Conservation (phyloP, 2,329 filamentous ascomycete genomes). For the Helicocarpus griseus region DNA sequence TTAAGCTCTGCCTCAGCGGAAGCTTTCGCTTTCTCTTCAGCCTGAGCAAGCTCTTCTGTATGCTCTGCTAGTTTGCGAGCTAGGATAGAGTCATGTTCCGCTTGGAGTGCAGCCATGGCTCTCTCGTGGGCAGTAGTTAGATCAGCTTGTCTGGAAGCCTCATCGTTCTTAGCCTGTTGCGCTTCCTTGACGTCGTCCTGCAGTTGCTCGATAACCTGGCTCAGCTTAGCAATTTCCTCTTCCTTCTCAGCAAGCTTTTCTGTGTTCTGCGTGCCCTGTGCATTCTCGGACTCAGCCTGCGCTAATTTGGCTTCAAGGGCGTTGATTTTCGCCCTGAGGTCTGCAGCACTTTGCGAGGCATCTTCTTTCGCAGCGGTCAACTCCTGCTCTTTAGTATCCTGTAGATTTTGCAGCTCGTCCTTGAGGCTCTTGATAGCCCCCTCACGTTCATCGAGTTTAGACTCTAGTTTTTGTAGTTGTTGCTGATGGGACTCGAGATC, state of each 20-base stretch:
- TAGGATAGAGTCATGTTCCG: constrained; percentile 12
- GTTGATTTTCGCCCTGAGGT: constrained; percentile 27
- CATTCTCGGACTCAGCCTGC: constrained; percentile 21
- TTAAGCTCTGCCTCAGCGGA: constrained; percentile 11
- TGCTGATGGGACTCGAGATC: constrained; percentile 17
- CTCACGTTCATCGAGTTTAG: constrained; percentile 27
- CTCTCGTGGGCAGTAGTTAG: constrained; percentile 10
- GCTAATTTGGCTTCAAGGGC: constrained; percentile 27
- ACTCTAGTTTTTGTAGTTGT: constrained; percentile 16
- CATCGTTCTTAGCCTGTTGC: constrained; percentile 11
- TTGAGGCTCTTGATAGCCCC: constrained; percentile 31
- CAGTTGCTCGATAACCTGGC: constrained; percentile 23
- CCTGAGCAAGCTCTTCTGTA: constrained; percentile 12
- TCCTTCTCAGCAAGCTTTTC: constrained; percentile 25
- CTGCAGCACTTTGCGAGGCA: constrained; percentile 19
- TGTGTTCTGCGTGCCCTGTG: constrained; percentile 13
- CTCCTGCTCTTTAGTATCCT: constrained; percentile 28
- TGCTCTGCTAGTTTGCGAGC: constrained; percentile 10
- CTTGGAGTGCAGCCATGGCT: constrained; percentile 11
- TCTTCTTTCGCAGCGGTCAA: constrained; percentile 27
- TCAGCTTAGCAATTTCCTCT: constrained; percentile 26
- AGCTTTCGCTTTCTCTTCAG: constrained; percentile 10
- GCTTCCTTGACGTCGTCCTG: constrained; percentile 22
- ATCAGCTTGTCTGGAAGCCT: constrained; percentile 7
- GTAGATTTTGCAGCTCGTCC: constrained; percentile 27